Evolutionary conservation across 352 stramenopile genomes (phyloP).

Genomic region (Phytophthora cryptogea): DNA sequence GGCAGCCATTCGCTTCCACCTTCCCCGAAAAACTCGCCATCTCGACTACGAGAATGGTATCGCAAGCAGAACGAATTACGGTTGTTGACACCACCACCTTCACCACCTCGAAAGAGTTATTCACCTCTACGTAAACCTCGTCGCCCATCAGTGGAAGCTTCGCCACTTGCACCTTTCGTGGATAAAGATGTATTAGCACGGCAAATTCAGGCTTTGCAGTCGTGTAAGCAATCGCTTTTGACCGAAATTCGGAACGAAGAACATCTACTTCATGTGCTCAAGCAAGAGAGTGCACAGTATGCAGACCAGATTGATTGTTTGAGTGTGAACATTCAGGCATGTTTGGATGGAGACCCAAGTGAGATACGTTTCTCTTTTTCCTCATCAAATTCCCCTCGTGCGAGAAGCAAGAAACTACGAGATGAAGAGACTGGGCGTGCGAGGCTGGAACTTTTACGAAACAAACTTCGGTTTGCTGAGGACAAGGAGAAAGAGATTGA

Average conservation of each 20-base stretch:
- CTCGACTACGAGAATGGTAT: conserved; percentile 32
- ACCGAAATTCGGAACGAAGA: conserved; percentile 69
- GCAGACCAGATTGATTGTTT: conserved; percentile 60
- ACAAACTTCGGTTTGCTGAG: conserved; percentile 62
- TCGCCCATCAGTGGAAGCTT: conserved; percentile 7
- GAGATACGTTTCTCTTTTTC: conserved; percentile 31
- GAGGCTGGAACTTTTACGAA: conserved; percentile 60
- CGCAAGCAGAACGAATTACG: conserved; percentile 36
- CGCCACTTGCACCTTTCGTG: conserved; percentile 34
- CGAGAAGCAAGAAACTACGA: conserved; percentile 34
- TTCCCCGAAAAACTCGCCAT: conserved; percentile 31
- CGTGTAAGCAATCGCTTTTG: conserved; percentile 67
- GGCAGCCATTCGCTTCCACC: conserved; percentile 26
- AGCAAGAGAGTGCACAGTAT: conserved; percentile 50
- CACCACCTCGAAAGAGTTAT: conserved; percentile 11
- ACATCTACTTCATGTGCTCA: conserved; percentile 61
- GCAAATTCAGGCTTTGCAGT: conserved; percentile 68
- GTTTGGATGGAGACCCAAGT: conserved; percentile 28
- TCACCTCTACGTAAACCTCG: conserved; percentile 8
- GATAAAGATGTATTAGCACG: conserved; percentile 48
- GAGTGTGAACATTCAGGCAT: conserved; percentile 54
- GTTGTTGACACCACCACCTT: conserved; percentile 25
- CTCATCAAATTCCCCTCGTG: conserved; percentile 26
- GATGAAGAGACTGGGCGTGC: conserved; percentile 51
- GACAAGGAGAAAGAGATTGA: conserved; percentile 79